These are phyloP conservation scores for Effrenium voratum DNA, from an alignment of 73 alveolate genomes.

Conservation along the genomic window DNA sequence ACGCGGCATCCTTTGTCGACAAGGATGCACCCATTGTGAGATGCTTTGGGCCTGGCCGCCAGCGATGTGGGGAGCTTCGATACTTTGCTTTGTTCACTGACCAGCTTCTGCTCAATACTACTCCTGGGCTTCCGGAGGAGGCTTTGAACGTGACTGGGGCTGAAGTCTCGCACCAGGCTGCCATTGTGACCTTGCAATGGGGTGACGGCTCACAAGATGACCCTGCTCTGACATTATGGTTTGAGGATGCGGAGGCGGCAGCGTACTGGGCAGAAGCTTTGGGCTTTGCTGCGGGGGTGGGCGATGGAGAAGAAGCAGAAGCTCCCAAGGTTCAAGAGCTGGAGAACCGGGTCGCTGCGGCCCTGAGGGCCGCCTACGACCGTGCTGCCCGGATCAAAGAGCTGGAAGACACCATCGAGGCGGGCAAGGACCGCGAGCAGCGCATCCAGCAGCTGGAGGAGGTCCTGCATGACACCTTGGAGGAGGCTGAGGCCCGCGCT, in stretches of 20 bases:
- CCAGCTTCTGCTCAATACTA: slow-evolving; percentile 57
- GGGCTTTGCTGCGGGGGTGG: slow-evolving; percentile 67
- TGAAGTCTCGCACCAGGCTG: slow-evolving; percentile 63
- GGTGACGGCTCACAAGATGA: neutral
- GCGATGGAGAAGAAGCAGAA: neutral
- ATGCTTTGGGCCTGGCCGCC: slow-evolving; percentile 75
- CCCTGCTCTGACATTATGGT: slow-evolving; percentile 36
- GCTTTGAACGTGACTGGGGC: slow-evolving; percentile 51
- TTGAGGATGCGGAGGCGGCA: slow-evolving; percentile 66
- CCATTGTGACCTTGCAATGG: slow-evolving; percentile 46
- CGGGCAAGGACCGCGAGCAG: slow-evolving; percentile 45
- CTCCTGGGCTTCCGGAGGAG: slow-evolving; percentile 62
- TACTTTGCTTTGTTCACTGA: slow-evolving; percentile 56
- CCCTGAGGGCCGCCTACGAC: slow-evolving; percentile 82
- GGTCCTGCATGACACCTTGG: slow-evolving; percentile 81
- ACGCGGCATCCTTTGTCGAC: slow-evolving; percentile 45
- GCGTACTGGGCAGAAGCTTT: slow-evolving; percentile 70
- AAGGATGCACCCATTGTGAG: slow-evolving; percentile 24
- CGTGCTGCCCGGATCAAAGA: slow-evolving; percentile 82
- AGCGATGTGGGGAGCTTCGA: slow-evolving; percentile 76
- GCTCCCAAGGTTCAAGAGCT: slow-evolving; percentile 65
- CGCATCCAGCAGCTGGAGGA: slow-evolving; percentile 86
- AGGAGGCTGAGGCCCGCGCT: slow-evolving; percentile 89
- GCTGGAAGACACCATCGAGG: slow-evolving; percentile 36
- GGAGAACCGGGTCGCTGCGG: slow-evolving; percentile 72